These are phyloP conservation scores for Penicillium nucicola DNA, from an alignment of 495 filamentous ascomycete species.

Conservation along the genomic window DNA sequence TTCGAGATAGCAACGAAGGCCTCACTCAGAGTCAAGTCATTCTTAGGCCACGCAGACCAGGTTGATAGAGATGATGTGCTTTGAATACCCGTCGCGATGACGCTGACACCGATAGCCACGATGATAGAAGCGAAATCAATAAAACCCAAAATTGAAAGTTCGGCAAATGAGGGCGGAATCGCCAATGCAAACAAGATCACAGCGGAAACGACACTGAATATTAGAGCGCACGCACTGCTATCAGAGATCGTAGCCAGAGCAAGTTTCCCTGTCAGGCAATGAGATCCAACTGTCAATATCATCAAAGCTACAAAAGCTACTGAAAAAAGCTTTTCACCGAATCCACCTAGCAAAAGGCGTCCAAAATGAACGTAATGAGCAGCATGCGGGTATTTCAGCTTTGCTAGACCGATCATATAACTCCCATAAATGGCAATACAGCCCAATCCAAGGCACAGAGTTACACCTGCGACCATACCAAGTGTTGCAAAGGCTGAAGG, in stretches of 20 bases:
- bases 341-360: constrained; percentile 45
- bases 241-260: constrained; percentile 60
- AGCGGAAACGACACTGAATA: constrained; percentile 60
- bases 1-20: constrained; percentile 63
- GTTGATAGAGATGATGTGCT: constrained; percentile 1
- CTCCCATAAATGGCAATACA: constrained; percentile 69
- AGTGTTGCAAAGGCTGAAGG: constrained; percentile 57
- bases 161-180: constrained; percentile 54
- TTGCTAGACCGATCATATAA: constrained; percentile 70
- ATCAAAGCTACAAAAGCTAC: constrained; percentile 57
- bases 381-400: constrained; percentile 61
- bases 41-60: constrained; percentile 39
- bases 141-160: constrained; percentile 58
- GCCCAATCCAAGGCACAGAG: constrained; percentile 56
- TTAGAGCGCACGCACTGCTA: constrained; percentile 57
- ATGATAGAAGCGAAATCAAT: constrained; percentile 63
- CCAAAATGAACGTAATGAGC: constrained; percentile 65
- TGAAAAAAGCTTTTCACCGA: constrained; percentile 60
- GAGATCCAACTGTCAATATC: constrained; percentile 65
- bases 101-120: constrained; percentile 63
- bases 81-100: constrained; percentile 58
- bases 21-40: constrained; percentile 27
- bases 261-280: constrained; percentile 68
- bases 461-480: constrained; percentile 56
- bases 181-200: constrained; percentile 58